phyloP scores from a whole-genome alignment of 306 rosid species.

The Neltuma alba region DNA sequence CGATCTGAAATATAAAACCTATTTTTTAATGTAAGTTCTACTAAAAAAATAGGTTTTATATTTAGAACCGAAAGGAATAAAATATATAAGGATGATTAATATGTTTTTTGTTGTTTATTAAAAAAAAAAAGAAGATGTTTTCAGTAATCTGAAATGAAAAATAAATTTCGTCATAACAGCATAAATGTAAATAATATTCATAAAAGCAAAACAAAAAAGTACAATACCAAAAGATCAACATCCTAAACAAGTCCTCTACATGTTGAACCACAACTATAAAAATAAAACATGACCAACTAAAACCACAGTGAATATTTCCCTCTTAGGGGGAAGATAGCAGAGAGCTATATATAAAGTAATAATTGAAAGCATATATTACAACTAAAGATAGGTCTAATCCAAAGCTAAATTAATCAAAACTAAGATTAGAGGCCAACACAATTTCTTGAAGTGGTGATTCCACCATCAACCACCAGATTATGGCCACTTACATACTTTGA shows the following conservation, averaged over 20 bases:
- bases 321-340: not conserved
- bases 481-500: conserved; percentile 39
- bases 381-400: not conserved
- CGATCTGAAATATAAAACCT: too few relatives aligned
- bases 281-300: not conserved
- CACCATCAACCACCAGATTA: conserved; percentile 41
- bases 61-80: too few relatives aligned
- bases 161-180: not conserved
- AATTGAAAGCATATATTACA: conserved; percentile 11
- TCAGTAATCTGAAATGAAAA: not conserved
- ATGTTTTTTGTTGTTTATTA: too few relatives aligned
- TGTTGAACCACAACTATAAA: not conserved
- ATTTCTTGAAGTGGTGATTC: conserved; percentile 60
- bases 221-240: not conserved
- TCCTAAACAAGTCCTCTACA: not conserved
- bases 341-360: not conserved
- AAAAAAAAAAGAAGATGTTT: not conserved
- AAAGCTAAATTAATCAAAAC: not conserved
- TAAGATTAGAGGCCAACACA: conserved; percentile 58
- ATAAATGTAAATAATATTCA: not conserved
- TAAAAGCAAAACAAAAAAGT: not conserved
- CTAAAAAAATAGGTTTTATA: too few relatives aligned
- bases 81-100: too few relatives aligned
- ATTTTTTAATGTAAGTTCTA: too few relatives aligned
- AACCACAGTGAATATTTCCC: not conserved